Evolutionary conservation across 176 grass and related monocot genomes (phyloP).

Genomic region (Chloris gayana): DNA sequence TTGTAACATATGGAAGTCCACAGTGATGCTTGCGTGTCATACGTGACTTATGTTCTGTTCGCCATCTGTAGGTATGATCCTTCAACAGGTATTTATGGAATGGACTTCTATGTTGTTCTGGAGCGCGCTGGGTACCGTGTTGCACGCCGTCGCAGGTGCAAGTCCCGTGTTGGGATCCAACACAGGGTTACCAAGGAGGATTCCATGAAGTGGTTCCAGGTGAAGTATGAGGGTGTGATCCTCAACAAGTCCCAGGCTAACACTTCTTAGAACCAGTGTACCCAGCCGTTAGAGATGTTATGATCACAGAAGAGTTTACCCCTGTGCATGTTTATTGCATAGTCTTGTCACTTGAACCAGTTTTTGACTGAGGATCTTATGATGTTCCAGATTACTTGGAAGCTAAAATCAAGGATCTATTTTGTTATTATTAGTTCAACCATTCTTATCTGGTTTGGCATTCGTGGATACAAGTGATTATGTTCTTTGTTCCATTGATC

Average conservation of each 20-base stretch:
- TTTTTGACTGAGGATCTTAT: background rate
- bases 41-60: background rate
- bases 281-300: background rate
- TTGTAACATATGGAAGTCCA: background rate
- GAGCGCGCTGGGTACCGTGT: slow-evolving; percentile 40
- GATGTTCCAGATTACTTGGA: background rate
- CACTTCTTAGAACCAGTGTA: slow-evolving; percentile 13
- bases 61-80: slow-evolving; percentile 32
- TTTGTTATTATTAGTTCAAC: background rate
- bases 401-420: background rate
- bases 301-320: background rate
- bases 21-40: too few relatives aligned
- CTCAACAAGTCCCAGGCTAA: slow-evolving; percentile 46
- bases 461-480: too few relatives aligned
- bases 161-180: slow-evolving; percentile 49
- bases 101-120: slow-evolving; percentile 48
- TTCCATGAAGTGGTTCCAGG: slow-evolving; percentile 46
- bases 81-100: slow-evolving; percentile 48
- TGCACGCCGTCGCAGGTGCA: slow-evolving; percentile 37
- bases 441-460: background rate
- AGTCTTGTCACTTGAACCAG: background rate
- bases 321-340: background rate
- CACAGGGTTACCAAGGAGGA: slow-evolving; percentile 48
- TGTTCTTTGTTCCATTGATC: too few relatives aligned
- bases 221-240: slow-evolving; percentile 44